Evolutionary conservation across 441 rosid genomes (phyloP).

Genomic region (Pelargonium cotyledonis): DNA sequence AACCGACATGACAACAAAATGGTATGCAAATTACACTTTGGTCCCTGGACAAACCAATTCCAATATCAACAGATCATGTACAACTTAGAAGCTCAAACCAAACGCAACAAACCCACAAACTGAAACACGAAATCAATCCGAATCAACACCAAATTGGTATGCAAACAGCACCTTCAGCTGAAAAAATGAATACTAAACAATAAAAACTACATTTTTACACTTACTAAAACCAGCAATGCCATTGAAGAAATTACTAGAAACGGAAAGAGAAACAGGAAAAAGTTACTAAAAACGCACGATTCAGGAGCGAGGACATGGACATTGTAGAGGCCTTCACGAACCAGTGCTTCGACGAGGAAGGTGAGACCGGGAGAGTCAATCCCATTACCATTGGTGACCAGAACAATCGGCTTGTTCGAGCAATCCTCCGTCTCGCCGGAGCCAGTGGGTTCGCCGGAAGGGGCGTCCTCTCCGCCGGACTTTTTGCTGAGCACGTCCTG

Average conservation of each 20-base stretch:
- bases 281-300: constrained; percentile 45
- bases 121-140: neutral
- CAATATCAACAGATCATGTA: neutral
- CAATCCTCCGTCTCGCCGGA: constrained; percentile 32
- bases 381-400: constrained; percentile 86
- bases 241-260: neutral
- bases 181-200: too few relatives aligned
- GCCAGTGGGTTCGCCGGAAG: constrained; percentile 28
- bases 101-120: constrained; percentile 1
- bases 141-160: neutral
- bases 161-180: too few relatives aligned
- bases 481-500: constrained; percentile 64
- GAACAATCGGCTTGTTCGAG: constrained; percentile 59
- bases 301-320: constrained; percentile 95
- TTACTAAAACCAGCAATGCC: neutral
- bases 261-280: neutral
- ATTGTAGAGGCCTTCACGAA: constrained; percentile 59
- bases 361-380: constrained; percentile 88
- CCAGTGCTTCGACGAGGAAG: constrained; percentile 82
- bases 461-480: constrained; percentile 34
- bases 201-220: neutral
- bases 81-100: neutral
- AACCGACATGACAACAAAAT: neutral
- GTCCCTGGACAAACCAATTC: too few relatives aligned
- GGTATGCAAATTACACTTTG: neutral